These are phyloP conservation scores for Fusarium fracticaudum DNA, from an alignment of 2,329 filamentous ascomycete genomes.

Conservation along the genomic window DNA sequence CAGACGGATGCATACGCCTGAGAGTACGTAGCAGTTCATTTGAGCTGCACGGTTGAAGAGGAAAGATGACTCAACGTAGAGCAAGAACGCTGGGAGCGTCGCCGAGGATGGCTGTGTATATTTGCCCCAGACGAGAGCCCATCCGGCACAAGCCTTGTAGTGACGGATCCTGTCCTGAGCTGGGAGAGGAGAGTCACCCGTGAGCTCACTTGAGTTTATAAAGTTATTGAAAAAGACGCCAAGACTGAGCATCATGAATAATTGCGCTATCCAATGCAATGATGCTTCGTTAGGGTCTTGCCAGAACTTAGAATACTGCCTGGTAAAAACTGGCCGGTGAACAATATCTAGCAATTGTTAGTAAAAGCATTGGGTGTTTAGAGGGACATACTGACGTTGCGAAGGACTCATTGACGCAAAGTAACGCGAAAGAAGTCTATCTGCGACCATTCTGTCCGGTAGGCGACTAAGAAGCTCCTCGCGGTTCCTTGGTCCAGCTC, in stretches of 20 bases:
- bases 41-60: slow-evolving; percentile 60
- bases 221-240: slow-evolving; percentile 58
- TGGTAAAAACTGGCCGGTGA: slow-evolving; percentile 63
- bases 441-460: slow-evolving; percentile 57
- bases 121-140: slow-evolving; percentile 60
- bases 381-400: slow-evolving; percentile 52
- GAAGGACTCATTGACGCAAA: slow-evolving; percentile 64
- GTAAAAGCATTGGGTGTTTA: background rate
- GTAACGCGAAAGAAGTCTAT: slow-evolving; percentile 62
- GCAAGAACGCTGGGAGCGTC: slow-evolving; percentile 61
- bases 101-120: slow-evolving; percentile 60
- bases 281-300: slow-evolving; percentile 51
- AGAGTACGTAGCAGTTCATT: slow-evolving; percentile 64
- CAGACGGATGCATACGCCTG: slow-evolving; percentile 60
- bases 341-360: slow-evolving; percentile 55
- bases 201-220: slow-evolving; percentile 56
- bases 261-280: slow-evolving; percentile 60
- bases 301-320: slow-evolving; percentile 61
- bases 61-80: slow-evolving; percentile 65
- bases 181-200: slow-evolving; percentile 51
- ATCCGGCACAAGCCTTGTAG: slow-evolving; percentile 61
- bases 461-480: slow-evolving; percentile 59
- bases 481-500: slow-evolving; percentile 51
- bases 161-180: slow-evolving; percentile 57
- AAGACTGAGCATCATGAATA: slow-evolving; percentile 59